These are phyloP conservation scores for Asterella californica DNA, from an alignment of 225 moss, liverwort and hornwort genomes.

Conservation along the genomic window DNA sequence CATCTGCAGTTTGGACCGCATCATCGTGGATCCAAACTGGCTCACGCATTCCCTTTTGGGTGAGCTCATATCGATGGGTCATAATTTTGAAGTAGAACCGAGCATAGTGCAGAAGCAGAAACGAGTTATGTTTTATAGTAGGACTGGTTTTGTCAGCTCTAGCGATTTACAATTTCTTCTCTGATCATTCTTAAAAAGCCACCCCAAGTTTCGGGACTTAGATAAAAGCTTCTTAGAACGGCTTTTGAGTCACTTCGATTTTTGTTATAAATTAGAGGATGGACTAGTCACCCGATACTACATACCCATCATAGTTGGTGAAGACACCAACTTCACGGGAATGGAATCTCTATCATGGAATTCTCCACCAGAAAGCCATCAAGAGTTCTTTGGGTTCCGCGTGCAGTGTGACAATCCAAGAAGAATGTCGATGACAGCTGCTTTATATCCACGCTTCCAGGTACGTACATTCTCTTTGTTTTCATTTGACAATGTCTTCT, in stretches of 20 bases:
- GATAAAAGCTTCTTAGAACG: neutral
- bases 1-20: neutral
- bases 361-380: neutral
- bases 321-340: neutral
- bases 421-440: too few relatives aligned
- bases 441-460: too few relatives aligned
- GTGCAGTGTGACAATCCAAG: conserved; percentile 4
- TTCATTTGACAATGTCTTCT: neutral
- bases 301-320: neutral
- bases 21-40: conserved; percentile 12
- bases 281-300: neutral
- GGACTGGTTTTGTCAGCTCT: too few relatives aligned
- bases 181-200: neutral
- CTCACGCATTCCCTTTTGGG: neutral
- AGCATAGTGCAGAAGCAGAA: neutral
- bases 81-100: neutral
- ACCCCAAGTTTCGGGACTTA: neutral
- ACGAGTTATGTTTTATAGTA: too few relatives aligned
- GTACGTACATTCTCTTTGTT: neutral
- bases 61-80: neutral
- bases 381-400: conserved; percentile 7
- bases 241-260: neutral
- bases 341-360: too few relatives aligned
- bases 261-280: neutral
- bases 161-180: too few relatives aligned